Conservation (phyloP, 108 stramenopile species). For the Nannochloropsis gaditana region DNA sequence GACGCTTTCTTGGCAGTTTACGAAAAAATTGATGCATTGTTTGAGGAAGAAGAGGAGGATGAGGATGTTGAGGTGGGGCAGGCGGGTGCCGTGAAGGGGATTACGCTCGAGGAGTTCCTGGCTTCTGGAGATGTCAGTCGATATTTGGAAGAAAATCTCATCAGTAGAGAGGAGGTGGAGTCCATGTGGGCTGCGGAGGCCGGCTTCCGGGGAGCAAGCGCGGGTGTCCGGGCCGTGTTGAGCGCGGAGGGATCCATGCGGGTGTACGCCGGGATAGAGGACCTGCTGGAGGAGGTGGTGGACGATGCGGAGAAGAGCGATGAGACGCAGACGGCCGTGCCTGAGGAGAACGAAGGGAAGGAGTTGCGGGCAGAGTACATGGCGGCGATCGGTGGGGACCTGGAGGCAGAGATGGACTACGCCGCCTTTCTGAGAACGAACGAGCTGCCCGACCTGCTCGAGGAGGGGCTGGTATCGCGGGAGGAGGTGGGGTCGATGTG, state of each 20-base stretch:
- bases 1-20: background rate
- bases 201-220: background rate
- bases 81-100: background rate
- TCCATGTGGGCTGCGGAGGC: background rate
- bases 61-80: background rate
- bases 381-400: background rate
- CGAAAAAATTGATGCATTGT: background rate
- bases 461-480: background rate
- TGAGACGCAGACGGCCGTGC: background rate
- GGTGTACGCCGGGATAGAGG: background rate
- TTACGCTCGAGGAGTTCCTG: background rate
- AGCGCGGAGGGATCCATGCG: background rate
- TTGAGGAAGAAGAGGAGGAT: slow-evolving; percentile 1
- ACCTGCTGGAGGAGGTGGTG: background rate
- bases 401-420: background rate
- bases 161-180: background rate
- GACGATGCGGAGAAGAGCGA: background rate
- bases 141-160: background rate
- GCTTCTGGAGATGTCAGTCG: background rate
- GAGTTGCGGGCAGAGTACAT: background rate
- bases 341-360: background rate
- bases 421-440: background rate
- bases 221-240: background rate
- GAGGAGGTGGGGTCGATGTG: background rate
- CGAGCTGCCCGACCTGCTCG: background rate